These are phyloP conservation scores for Amanita molliuscula DNA, from an alignment of 768 basidiomycete species.

Conservation along the genomic window DNA sequence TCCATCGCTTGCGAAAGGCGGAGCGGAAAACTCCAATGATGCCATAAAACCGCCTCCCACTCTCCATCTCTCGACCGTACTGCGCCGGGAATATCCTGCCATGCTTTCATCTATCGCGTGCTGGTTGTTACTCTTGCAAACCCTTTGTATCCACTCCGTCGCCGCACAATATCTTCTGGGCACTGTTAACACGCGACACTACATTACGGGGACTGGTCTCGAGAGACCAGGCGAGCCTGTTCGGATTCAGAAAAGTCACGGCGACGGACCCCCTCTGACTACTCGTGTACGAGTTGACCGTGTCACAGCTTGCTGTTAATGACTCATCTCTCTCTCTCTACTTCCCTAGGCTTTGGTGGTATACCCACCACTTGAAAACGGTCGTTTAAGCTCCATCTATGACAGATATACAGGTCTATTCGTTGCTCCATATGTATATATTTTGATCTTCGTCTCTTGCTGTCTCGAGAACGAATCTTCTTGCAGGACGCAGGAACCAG, in stretches of 20 bases:
- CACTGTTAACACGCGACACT: neutral
- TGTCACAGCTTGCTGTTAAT: neutral
- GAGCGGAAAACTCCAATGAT: neutral
- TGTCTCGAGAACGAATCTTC: neutral
- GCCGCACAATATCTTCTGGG: neutral
- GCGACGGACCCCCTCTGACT: neutral
- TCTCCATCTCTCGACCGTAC: neutral
- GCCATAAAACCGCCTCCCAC: neutral
- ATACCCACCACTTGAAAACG: neutral
- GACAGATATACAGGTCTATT: neutral
- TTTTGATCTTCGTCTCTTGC: neutral
- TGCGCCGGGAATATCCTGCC: neutral
- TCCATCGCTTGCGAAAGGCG: neutral
- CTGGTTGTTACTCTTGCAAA: neutral
- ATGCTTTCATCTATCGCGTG: neutral
- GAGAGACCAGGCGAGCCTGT: neutral
- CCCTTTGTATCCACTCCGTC: neutral
- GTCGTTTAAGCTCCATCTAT: neutral
- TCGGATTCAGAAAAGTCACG: neutral
- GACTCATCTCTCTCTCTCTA: neutral
- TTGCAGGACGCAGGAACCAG: neutral
- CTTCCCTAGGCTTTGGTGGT: neutral
- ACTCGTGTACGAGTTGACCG: neutral
- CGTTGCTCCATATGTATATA: neutral
- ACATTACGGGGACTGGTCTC: neutral